A percentile compares a stretch with the other conserved stretches of the same genome.
phyloP scores from a whole-genome alignment of 2,329 filamentous ascomycete genomes.

The Basipetospora chlamydospora region DNA sequence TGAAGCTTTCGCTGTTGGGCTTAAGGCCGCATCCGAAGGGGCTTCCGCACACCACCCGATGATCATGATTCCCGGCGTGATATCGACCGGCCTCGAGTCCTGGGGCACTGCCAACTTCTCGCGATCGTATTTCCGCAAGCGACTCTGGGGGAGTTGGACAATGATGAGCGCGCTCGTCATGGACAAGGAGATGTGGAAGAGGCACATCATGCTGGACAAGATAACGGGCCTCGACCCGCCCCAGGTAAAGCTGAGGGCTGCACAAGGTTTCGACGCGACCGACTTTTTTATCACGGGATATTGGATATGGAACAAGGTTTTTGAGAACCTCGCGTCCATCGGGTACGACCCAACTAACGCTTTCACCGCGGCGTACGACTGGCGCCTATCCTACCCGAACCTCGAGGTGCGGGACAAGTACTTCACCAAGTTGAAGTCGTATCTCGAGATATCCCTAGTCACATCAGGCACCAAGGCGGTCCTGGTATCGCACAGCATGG shows the following conservation, averaged over 20 bases:
- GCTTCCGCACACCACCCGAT: slow-evolving; percentile 72
- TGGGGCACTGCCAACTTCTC: slow-evolving; percentile 85
- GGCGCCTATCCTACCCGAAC: slow-evolving; percentile 81
- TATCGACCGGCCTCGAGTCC: slow-evolving; percentile 90
- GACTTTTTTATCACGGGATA: slow-evolving; percentile 89
- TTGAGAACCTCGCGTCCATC: slow-evolving; percentile 90
- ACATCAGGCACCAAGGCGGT: slow-evolving; percentile 67
- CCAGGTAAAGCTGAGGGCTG: slow-evolving; percentile 75
- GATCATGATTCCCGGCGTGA: slow-evolving; percentile 95
- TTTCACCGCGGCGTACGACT: slow-evolving; percentile 67
- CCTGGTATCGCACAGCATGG: slow-evolving; percentile 91
- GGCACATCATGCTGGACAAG: slow-evolving; percentile 92
- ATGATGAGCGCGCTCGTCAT: slow-evolving; percentile 95
- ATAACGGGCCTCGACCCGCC: slow-evolving; percentile 81
- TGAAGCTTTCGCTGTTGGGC: slow-evolving; percentile 83
- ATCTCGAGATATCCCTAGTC: slow-evolving; percentile 73
- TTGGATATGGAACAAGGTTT: slow-evolving; percentile 99
- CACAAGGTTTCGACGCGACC: slow-evolving; percentile 92
- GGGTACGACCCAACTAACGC: slow-evolving; percentile 81
- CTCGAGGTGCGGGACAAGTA: slow-evolving; percentile 86
- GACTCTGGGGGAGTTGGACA: slow-evolving; percentile 94
- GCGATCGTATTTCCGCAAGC: slow-evolving; percentile 81
- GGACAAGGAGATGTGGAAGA: slow-evolving; percentile 91
- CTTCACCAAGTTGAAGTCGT: slow-evolving; percentile 76
- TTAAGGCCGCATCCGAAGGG: slow-evolving; percentile 70